Evolutionary conservation across 164 flowering plant species (phyloP).

Genomic region (Stephania japonica): DNA sequence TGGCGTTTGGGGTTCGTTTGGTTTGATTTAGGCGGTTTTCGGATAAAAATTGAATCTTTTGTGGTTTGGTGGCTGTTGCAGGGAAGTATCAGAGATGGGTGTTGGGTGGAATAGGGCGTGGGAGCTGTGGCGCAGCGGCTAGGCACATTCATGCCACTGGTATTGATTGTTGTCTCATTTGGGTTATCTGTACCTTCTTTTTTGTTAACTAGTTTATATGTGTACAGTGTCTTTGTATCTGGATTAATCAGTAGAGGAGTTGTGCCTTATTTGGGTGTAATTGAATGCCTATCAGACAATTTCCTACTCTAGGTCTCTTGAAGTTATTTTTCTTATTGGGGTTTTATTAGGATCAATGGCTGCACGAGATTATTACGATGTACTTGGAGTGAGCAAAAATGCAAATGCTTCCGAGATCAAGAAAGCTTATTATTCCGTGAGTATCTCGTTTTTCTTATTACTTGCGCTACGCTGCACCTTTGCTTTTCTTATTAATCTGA

Average conservation of each 20-base stretch:
- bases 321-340: not conserved
- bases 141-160: constrained; percentile 69
- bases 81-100: constrained; percentile 18
- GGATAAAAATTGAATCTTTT: not conserved
- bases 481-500: not conserved
- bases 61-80: constrained; percentile 10
- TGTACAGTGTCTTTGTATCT: not conserved
- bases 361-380: constrained; percentile 60
- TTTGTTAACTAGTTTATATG: not conserved
- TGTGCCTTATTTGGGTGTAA: not conserved
- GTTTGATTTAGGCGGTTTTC: not conserved
- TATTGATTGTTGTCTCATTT: constrained; percentile 13
- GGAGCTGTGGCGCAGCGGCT: constrained; percentile 21
- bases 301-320: not conserved
- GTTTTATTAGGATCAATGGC: constrained; percentile 25
- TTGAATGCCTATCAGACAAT: not conserved
- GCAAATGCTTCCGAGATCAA: constrained; percentile 81
- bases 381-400: constrained; percentile 81
- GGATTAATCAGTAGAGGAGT: not conserved
- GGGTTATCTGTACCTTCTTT: not conserved
- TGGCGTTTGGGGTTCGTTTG: not conserved
- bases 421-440: constrained; percentile 89
- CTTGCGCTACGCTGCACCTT: not conserved
- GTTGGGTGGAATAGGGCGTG: constrained; percentile 22
- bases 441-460: constrained; percentile 16